Conservation (phyloP, 495 filamentous ascomycete species). For the Penicillium antarcticum region DNA sequence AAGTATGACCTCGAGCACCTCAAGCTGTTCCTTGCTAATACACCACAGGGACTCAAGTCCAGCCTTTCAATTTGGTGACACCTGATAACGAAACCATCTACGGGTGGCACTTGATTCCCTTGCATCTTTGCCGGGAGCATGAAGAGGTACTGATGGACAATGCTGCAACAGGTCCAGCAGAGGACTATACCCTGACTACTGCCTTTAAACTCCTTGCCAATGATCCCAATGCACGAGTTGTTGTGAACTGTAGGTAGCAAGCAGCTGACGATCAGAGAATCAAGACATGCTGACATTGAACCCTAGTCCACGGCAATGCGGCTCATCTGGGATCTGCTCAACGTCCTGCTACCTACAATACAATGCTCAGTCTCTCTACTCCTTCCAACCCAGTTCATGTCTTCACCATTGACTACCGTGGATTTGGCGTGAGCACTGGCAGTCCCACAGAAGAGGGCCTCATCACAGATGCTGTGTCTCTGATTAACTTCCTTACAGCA, state of each 20-base stretch:
- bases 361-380: slow-evolving; percentile 40
- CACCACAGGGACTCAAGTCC: slow-evolving; percentile 53
- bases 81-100: slow-evolving; percentile 58
- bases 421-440: slow-evolving; percentile 80
- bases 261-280: neutral
- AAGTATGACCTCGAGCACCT: slow-evolving; percentile 46
- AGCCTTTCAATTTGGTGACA: slow-evolving; percentile 54
- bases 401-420: slow-evolving; percentile 82
- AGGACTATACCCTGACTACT: slow-evolving; percentile 40
- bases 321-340: slow-evolving; percentile 45
- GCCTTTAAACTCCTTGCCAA: slow-evolving; percentile 52
- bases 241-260: slow-evolving; percentile 53
- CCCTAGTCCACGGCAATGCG: slow-evolving; percentile 48
- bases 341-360: slow-evolving; percentile 40
- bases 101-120: slow-evolving; percentile 59
- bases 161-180: slow-evolving; percentile 37
- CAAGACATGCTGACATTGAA: neutral
- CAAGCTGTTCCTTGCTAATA: slow-evolving; percentile 1
- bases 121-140: slow-evolving; percentile 49
- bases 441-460: slow-evolving; percentile 78
- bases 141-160: slow-evolving; percentile 44
- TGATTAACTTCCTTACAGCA: slow-evolving; percentile 57
- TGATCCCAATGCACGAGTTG: slow-evolving; percentile 53
- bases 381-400: slow-evolving; percentile 57
- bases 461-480: slow-evolving; percentile 71